Base-by-base conservation (phyloP, 2,329 filamentous ascomycete species). In the Exserohilum rostratum region DNA sequence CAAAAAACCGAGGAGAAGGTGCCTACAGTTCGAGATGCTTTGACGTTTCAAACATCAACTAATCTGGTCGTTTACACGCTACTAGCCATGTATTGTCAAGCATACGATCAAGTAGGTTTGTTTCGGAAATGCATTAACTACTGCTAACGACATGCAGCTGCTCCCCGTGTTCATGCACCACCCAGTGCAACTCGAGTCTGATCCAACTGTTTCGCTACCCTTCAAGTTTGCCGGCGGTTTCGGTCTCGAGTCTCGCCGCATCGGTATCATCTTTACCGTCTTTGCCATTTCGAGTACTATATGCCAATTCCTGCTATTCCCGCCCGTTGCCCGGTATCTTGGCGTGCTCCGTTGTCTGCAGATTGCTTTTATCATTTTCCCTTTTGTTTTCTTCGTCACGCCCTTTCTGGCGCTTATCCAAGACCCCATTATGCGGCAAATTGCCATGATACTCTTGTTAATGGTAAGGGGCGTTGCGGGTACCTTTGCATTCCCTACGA, bases 141-240 rank as follows among this genome's bases (percentile, higher is more conserved):
- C 15, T 20, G 44, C 61, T 69, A 22, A 68, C 46, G 34, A 2
- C 2, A 13, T 17, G 10, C 27, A 76, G 69, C 82, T 93, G 2
- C 84, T 98, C 1, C 90, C 92, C 3, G 91, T 97, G 0, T 96
- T 96, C 73, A 83, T 97, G 67, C 90, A 96, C 75, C 89, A 91
- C 61, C 88, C 89, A 0, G 76, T 75, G 1, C 81, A 87, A 64
- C 67, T 73, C 15, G 62, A 68, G 7, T 76, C 83, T 42, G 82
- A 85, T 53, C 84, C 85, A 0, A 77, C 83, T 0, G 79, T 86
- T 10, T 77, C 80, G 2, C 81, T 91, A 0, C 93, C 93, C 0
- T 88, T 97, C 67, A 89, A 90, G 67, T 97, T 97, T 68, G 82
- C 84, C 2, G 88, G 91, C 33, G 92, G 92, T 0, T 96, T 96